phyloP scores from a whole-genome alignment of 2,329 filamentous ascomycete genomes.

The Fusarium zealandicum region DNA sequence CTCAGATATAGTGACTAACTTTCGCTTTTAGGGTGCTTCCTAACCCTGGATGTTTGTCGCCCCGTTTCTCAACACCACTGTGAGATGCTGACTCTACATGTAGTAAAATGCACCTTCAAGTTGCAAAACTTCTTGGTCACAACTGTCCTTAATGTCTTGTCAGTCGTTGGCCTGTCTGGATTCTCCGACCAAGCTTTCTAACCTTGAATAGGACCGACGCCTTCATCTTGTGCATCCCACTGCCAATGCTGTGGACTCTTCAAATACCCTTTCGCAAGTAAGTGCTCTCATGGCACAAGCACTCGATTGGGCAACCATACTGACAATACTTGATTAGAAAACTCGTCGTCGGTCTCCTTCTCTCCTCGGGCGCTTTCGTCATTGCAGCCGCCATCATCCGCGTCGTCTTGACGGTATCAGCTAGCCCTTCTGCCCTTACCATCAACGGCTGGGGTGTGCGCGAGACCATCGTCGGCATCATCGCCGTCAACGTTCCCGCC shows the following conservation, averaged over 20 bases:
- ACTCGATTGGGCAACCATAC: rapidly evolving
- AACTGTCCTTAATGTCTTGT: constrained; percentile 36
- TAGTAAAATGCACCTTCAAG: constrained; percentile 27
- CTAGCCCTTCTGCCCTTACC: constrained; percentile 33
- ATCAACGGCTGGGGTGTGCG: constrained; percentile 41
- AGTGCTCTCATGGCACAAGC: background rate
- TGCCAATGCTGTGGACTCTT: constrained; percentile 34
- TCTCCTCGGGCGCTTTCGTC: constrained; percentile 40
- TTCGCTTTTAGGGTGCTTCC: constrained; percentile 22
- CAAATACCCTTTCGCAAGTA: constrained; percentile 34
- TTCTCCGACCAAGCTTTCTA: background rate
- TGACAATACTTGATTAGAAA: constrained; percentile 28
- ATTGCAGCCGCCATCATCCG: constrained; percentile 39
- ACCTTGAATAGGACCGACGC: constrained; percentile 16
- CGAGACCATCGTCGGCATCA: constrained; percentile 48
- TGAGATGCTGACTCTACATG: background rate
- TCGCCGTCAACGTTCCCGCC: constrained; percentile 45
- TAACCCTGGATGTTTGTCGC: constrained; percentile 21
- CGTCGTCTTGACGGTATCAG: constrained; percentile 30
- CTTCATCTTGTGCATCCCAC: constrained; percentile 29
- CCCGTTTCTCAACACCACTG: background rate
- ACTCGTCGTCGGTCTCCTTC: constrained; percentile 37
- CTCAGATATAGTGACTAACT: background rate
- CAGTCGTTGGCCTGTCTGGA: background rate
- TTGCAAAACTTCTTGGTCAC: constrained; percentile 33